A percentile compares a stretch with the other conserved stretches of the same genome.
Conservation (phyloP, 2,329 filamentous ascomycete species). For the Diplodia intermedia region DNA sequence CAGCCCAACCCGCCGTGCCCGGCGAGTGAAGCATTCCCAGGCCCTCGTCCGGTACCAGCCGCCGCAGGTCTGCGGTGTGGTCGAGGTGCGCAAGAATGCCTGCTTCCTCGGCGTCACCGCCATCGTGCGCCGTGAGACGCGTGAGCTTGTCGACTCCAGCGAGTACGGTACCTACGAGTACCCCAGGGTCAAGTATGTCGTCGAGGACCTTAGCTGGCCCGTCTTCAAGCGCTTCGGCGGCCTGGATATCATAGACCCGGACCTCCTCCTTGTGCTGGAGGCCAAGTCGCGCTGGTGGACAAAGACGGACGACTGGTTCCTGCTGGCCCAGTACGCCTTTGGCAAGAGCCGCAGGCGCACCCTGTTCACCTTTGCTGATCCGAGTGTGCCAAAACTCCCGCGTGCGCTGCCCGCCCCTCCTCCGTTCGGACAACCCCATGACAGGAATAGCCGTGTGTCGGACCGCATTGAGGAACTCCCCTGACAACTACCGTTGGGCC, state of each 20-base stretch:
- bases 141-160: constrained; percentile 7
- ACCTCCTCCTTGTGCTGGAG: constrained; percentile 22
- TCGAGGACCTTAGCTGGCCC: constrained; percentile 25
- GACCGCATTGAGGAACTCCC: constrained; percentile 21
- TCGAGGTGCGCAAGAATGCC: constrained; percentile 23
- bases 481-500: not conserved
- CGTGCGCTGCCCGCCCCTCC: constrained; percentile 15
- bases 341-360: constrained; percentile 25
- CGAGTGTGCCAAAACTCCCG: constrained; percentile 13
- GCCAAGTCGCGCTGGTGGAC: constrained; percentile 22
- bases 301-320: constrained; percentile 25
- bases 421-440: not conserved
- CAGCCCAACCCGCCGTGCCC: not conserved
- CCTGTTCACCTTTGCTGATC: constrained; percentile 27
- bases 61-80: constrained; percentile 19
- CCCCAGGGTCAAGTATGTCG: constrained; percentile 17
- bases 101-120: constrained; percentile 25
- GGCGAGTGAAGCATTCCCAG: not conserved
- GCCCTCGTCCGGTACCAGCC: constrained; percentile 21
- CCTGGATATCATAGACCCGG: constrained; percentile 14
- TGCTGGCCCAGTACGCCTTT: not conserved
- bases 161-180: constrained; percentile 15
- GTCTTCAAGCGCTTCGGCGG: constrained; percentile 28
- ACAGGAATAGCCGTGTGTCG: constrained; percentile 15
- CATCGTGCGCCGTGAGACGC: constrained; percentile 19